Evolutionary conservation across 768 basidiomycete genomes (phyloP).

Genomic region (Tulasnella sp.): DNA sequence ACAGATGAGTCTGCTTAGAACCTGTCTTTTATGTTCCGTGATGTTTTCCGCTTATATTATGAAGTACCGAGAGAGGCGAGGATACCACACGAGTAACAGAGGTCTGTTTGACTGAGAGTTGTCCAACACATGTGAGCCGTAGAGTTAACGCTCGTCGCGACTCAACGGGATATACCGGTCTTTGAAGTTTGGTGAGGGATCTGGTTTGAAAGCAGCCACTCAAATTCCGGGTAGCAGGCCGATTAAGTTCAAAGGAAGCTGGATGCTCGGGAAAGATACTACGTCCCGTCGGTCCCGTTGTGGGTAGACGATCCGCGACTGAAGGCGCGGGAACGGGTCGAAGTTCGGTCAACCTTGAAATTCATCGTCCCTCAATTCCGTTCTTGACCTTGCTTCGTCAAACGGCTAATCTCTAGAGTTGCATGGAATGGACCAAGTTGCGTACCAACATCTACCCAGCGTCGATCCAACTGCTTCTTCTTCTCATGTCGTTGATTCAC

Average conservation of each 20-base stretch:
- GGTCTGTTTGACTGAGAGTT: too few relatives aligned
- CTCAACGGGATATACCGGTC: too few relatives aligned
- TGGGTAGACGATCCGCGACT: not conserved
- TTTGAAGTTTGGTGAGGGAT: not conserved
- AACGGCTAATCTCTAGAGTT: not conserved
- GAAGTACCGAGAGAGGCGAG: too few relatives aligned
- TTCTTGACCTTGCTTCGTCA: not conserved
- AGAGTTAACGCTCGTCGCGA: too few relatives aligned
- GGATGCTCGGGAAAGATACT: not conserved
- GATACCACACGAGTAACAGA: too few relatives aligned
- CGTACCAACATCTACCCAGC: not conserved
- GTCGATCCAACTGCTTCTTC: not conserved
- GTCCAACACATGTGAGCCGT: too few relatives aligned
- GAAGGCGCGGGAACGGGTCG: constrained; percentile 6
- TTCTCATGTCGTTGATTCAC: not conserved
- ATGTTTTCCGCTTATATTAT: too few relatives aligned
- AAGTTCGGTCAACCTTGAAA: not conserved
- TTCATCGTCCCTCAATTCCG: not conserved
- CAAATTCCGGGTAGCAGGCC: too few relatives aligned
- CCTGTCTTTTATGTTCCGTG: too few relatives aligned
- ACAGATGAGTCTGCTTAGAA: too few relatives aligned
- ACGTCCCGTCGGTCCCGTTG: not conserved
- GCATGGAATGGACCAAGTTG: not conserved
- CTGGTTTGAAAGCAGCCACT: too few relatives aligned
- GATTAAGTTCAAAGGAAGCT: not conserved